Evolutionary conservation across 192 early-diverging fungal species (phyloP).

Genomic region (Backusella tarrabulga): DNA sequence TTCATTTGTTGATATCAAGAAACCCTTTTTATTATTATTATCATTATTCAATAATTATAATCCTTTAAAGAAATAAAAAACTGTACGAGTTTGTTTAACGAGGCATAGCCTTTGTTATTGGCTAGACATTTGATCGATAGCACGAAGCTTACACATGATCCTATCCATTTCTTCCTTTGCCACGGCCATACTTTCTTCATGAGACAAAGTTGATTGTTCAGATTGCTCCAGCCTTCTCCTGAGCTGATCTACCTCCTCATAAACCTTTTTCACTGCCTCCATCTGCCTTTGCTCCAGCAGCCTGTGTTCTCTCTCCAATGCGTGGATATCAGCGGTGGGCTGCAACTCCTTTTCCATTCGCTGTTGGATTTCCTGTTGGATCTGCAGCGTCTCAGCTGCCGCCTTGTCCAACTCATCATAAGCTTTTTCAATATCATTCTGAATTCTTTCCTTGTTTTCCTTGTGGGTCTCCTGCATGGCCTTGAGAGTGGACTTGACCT

Average conservation of each 20-base stretch:
- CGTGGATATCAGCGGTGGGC: background rate
- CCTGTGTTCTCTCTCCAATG: constrained; percentile 16
- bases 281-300: constrained; percentile 17
- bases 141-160: constrained; percentile 26
- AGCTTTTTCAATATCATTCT: constrained; percentile 14
- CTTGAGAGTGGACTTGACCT: constrained; percentile 23
- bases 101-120: background rate
- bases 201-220: constrained; percentile 2
- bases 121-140: constrained; percentile 11
- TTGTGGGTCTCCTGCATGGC: constrained; percentile 22
- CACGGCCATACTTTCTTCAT: constrained; percentile 18
- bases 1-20: background rate
- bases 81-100: background rate
- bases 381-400: constrained; percentile 13
- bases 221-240: constrained; percentile 15
- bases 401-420: constrained; percentile 27
- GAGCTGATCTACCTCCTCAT: constrained; percentile 16
- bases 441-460: constrained; percentile 24
- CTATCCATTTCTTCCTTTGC: constrained; percentile 31
- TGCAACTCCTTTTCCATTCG: constrained; percentile 7
- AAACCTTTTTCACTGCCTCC: constrained; percentile 16
- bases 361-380: constrained; percentile 24
- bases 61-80: background rate
- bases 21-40: background rate
- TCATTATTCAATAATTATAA: too few species aligned